Percentiles rank a stretch among this genome's conserved stretches.
Evolutionary conservation across 2,329 filamentous ascomycete genomes (phyloP).

Genomic region (Zalaria sp.): DNA sequence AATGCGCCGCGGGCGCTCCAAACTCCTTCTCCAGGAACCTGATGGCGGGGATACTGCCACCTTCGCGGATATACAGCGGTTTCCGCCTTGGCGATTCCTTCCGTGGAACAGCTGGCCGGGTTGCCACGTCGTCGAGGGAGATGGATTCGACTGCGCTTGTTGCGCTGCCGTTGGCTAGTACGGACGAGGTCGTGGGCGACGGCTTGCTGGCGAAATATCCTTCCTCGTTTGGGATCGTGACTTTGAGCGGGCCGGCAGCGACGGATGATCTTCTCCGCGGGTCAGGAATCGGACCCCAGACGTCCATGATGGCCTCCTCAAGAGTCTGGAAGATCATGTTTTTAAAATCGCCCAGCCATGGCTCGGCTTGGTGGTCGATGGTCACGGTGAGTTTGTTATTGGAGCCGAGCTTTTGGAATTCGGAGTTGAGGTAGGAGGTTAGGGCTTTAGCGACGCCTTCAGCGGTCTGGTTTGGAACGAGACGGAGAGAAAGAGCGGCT

Average conservation of each 20-base stretch:
- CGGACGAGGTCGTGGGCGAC: conserved; percentile 36
- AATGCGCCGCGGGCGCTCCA: conserved; percentile 72
- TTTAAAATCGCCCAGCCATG: conserved; percentile 84
- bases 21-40: conserved; percentile 93
- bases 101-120: background rate
- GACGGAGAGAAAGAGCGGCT: conserved; percentile 74
- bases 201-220: conserved; percentile 18
- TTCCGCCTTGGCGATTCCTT: conserved; percentile 23
- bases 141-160: conserved; percentile 20
- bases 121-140: background rate
- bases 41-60: conserved; percentile 88
- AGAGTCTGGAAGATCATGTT: conserved; percentile 86
- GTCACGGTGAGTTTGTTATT: conserved; percentile 68
- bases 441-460: conserved; percentile 59
- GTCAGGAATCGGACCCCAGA: conserved; percentile 52
- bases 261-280: conserved; percentile 12
- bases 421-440: conserved; percentile 49
- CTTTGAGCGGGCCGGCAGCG: conserved; percentile 7
- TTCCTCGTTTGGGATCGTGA: conserved; percentile 5
- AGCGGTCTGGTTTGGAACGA: conserved; percentile 87
- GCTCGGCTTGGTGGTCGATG: conserved; percentile 87
- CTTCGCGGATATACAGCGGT: conserved; percentile 88
- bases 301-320: conserved; percentile 69
- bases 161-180: conserved; percentile 32
- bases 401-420: conserved; percentile 63